Conservation (phyloP, 148 eudicot species). For the Amaranthus palmeri region DNA sequence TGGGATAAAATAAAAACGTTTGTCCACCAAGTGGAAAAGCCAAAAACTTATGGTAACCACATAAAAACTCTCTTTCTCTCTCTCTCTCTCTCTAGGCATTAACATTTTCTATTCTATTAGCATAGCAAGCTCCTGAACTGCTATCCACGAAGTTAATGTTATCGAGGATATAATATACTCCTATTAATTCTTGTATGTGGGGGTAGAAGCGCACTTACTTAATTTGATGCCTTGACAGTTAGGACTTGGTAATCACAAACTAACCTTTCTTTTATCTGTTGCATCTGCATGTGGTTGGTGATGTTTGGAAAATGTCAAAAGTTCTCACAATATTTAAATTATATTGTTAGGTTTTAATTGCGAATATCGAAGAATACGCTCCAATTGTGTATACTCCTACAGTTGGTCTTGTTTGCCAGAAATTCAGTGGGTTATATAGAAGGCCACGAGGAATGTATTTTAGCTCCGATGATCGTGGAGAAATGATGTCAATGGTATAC, state of each 20-base stretch:
- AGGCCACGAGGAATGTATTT: slow-evolving; percentile 98
- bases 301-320: not conserved
- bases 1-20: too few species aligned
- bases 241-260: not conserved
- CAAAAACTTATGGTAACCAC: too few species aligned
- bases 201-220: not conserved
- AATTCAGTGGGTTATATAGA: slow-evolving; percentile 89
- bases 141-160: not conserved
- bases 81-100: not conserved
- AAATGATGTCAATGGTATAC: slow-evolving; percentile 99
- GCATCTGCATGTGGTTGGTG: too few species aligned
- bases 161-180: not conserved
- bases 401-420: slow-evolving; percentile 95
- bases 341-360: slow-evolving; percentile 66
- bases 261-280: not conserved
- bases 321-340: slow-evolving; percentile 1
- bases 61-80: too few species aligned
- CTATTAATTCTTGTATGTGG: not conserved
- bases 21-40: too few species aligned
- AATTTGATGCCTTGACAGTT: not conserved
- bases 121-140: not conserved
- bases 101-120: not conserved
- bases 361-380: slow-evolving; percentile 92
- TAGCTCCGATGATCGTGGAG: slow-evolving; percentile 93
- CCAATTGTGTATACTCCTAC: slow-evolving; percentile 97